Percentiles rank a stretch among this genome's conserved stretches.
Evolutionary conservation across 2,329 filamentous ascomycete genomes (phyloP).

Genomic region (Nannizziopsis arthrosporioides): DNA sequence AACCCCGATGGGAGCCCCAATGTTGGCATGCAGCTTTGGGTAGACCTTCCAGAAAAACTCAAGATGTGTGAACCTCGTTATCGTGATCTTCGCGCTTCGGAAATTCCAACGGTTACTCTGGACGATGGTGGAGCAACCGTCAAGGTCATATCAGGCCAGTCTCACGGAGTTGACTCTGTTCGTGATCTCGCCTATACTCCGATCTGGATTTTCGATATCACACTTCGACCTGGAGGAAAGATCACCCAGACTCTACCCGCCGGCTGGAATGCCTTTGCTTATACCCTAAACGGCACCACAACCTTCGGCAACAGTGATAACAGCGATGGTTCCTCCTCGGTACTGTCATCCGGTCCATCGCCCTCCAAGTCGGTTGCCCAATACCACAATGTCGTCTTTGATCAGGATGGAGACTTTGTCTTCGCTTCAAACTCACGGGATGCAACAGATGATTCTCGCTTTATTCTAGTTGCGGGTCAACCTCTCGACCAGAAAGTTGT

Average conservation of each 20-base stretch:
- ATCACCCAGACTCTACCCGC: slow-evolving; percentile 63
- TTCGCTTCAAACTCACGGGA: slow-evolving; percentile 56
- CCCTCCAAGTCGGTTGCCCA: slow-evolving; percentile 45
- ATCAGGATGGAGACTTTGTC: slow-evolving; percentile 63
- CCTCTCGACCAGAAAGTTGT: slow-evolving; percentile 70
- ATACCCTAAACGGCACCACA: slow-evolving; percentile 64
- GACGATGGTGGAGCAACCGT: slow-evolving; percentile 65
- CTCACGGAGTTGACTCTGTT: slow-evolving; percentile 72
- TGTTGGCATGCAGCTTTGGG: slow-evolving; percentile 88
- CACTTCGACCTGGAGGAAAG: slow-evolving; percentile 64
- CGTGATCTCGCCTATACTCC: slow-evolving; percentile 91
- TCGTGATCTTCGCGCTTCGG: slow-evolving; percentile 64
- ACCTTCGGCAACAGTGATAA: slow-evolving; percentile 43
- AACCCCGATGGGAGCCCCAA: slow-evolving; percentile 65
- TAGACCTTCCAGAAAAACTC: slow-evolving; percentile 63
- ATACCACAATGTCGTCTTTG: slow-evolving; percentile 85
- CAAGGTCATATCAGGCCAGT: slow-evolving; percentile 83
- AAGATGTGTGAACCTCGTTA: slow-evolving; percentile 89
- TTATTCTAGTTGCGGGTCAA: slow-evolving; percentile 62
- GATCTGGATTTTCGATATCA: slow-evolving; percentile 87
- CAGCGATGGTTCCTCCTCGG: slow-evolving; percentile 20
- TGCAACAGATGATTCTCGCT: slow-evolving; percentile 44
- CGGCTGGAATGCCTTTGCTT: slow-evolving; percentile 84
- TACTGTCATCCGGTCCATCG: slow-evolving; percentile 12
- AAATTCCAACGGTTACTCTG: slow-evolving; percentile 64